Conservation (phyloP, 768 basidiomycete species). For the Lentinula edodes region DNA sequence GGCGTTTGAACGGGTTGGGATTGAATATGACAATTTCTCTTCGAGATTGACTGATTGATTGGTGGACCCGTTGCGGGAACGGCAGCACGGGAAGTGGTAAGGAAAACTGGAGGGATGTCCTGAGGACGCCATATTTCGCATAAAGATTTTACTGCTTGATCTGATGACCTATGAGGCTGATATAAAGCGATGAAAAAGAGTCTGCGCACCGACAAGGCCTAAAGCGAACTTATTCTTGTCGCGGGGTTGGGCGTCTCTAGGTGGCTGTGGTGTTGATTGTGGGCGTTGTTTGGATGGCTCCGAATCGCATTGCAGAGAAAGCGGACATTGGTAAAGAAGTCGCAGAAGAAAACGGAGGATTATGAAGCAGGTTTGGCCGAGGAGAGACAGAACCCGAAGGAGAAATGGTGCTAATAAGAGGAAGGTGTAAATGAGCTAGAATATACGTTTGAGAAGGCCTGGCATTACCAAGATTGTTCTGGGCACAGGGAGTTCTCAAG, state of each 20-base stretch:
- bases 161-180: conserved; percentile 29
- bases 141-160: conserved; percentile 74
- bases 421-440: too few species aligned
- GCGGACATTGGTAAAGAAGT: conserved; percentile 28
- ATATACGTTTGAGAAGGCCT: too few species aligned
- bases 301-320: conserved; percentile 26
- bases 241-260: conserved; percentile 1
- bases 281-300: conserved; percentile 27
- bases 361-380: too few species aligned
- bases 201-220: conserved; percentile 62
- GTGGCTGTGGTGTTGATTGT: conserved; percentile 26
- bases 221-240: conserved; percentile 61
- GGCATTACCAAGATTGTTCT: too few species aligned
- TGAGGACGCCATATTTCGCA: conserved; percentile 79
- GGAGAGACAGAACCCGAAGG: too few species aligned
- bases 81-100: conserved; percentile 27
- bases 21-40: conserved; percentile 28
- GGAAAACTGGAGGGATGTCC: conserved; percentile 60
- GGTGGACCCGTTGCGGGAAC: conserved; percentile 17
- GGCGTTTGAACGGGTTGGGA: background rate
- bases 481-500: too few species aligned
- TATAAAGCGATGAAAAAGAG: conserved; percentile 6
- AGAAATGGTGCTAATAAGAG: too few species aligned
- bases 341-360: conserved; percentile 43
- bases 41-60: background rate